Conservation (phyloP, 2,329 filamentous ascomycete species). For the Elsinoe batatas region DNA sequence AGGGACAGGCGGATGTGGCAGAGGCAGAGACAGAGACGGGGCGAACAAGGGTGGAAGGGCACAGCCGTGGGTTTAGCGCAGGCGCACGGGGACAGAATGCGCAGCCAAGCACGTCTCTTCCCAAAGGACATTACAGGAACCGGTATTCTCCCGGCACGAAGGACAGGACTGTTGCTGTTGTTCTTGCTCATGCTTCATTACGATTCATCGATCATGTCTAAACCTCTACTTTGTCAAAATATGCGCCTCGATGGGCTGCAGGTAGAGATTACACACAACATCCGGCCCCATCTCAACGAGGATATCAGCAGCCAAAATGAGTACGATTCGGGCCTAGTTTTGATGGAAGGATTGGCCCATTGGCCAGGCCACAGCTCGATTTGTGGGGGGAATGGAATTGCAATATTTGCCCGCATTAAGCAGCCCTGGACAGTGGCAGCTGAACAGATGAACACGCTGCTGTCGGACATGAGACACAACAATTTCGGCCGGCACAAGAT, state of each 20-base stretch:
- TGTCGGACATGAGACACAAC: slow-evolving; percentile 8
- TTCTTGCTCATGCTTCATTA: background rate
- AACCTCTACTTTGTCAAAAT: too few species aligned
- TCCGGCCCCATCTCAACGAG: background rate
- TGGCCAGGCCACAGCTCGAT: background rate
- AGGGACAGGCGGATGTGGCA: background rate
- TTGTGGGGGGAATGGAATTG: slow-evolving; percentile 5
- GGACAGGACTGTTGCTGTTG: background rate
- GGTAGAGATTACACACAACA: slow-evolving; percentile 4
- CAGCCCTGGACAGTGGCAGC: background rate
- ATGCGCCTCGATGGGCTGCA: background rate
- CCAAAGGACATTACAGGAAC: slow-evolving; percentile 3
- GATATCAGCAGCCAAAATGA: background rate
- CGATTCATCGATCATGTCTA: too few species aligned
- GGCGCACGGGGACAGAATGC: background rate
- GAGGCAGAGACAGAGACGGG: slow-evolving; percentile 1
- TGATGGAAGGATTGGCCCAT: background rate
- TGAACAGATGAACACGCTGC: background rate
- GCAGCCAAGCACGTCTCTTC: slow-evolving; percentile 1
- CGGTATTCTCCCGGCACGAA: background rate
- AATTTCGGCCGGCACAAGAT: background rate
- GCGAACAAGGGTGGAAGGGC: background rate
- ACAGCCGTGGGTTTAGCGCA: background rate
- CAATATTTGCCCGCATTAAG: background rate
- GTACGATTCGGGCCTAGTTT: slow-evolving; percentile 6